phyloP scores from a whole-genome alignment of 140 eudicot species.

The Cichorium intybus region DNA sequence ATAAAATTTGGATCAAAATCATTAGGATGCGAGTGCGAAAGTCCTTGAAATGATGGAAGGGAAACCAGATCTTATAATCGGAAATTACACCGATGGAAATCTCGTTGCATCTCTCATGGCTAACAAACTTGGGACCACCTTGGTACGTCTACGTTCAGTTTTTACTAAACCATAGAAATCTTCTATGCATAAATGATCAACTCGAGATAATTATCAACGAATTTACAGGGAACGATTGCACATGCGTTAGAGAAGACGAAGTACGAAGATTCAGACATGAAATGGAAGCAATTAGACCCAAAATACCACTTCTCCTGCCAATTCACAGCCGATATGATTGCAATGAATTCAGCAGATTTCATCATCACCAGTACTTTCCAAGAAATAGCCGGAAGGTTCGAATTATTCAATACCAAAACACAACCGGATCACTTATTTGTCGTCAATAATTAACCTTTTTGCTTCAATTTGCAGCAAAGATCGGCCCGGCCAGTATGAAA shows the following conservation, averaged over 20 bases:
- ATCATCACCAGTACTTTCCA: slow-evolving; percentile 95
- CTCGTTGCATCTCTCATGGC: slow-evolving; percentile 95
- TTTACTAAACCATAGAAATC: slow-evolving; percentile 7
- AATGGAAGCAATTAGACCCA: slow-evolving; percentile 79
- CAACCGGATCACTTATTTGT: background rate
- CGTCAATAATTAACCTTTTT: background rate
- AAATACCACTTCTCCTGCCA: slow-evolving; percentile 97
- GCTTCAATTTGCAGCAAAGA: slow-evolving; percentile 68
- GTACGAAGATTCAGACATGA: slow-evolving; percentile 96
- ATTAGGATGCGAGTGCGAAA: slow-evolving; percentile 79
- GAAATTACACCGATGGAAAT: slow-evolving; percentile 96
- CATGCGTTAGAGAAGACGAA: slow-evolving; percentile 99
- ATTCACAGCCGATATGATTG: slow-evolving; percentile 90
- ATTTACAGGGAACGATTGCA: slow-evolving; percentile 82
- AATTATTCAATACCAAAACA: background rate
- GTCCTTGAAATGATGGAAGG: slow-evolving; percentile 83
- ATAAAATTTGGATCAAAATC: background rate
- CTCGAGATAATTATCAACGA: slow-evolving; percentile 1
- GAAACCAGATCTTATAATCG: slow-evolving; percentile 89
- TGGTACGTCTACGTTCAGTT: slow-evolving; percentile 47
- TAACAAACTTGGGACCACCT: slow-evolving; percentile 78
- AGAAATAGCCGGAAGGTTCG: slow-evolving; percentile 97
- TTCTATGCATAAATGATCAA: background rate
- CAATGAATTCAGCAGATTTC: slow-evolving; percentile 97
- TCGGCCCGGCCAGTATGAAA: slow-evolving; percentile 96